phyloP scores from a whole-genome alignment of 2,329 filamentous ascomycete genomes.

The Xylariomycetidae sp. region DNA sequence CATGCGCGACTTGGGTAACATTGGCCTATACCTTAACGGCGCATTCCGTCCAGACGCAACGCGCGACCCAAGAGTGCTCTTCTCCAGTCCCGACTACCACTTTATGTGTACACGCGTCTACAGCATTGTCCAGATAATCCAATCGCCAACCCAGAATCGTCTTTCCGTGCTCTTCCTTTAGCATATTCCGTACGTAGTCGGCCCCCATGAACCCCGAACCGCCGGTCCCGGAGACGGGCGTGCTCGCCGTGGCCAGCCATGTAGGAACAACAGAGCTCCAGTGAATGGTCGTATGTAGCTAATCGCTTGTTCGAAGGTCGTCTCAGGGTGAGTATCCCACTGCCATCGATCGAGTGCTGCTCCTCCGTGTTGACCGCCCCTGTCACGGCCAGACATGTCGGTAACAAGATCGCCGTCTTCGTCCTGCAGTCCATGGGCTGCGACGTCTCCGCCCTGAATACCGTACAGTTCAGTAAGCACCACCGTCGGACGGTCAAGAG shows the following conservation, averaged over 20 bases:
- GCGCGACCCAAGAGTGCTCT: no score
- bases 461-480: conserved; percentile 89
- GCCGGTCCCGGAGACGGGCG: conserved; percentile 53
- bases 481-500: conserved; percentile 1
- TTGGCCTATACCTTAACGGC: no score
- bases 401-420: conserved; percentile 94
- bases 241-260: conserved; percentile 91
- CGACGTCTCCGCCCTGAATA: conserved; percentile 90
- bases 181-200: no score
- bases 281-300: no score
- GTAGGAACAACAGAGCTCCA: conserved; percentile 42
- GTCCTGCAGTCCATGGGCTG: conserved; percentile 90
- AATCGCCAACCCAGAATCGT: not conserved
- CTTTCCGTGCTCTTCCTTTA: no score
- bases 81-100: no score
- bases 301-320: conserved; percentile 49
- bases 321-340: conserved; percentile 61
- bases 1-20: no score
- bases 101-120: no score
- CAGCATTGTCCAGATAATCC: no score
- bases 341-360: conserved; percentile 3
- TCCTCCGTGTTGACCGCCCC: not conserved
- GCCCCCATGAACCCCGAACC: conserved; percentile 32
- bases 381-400: conserved; percentile 67
- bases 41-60: no score